A percentile compares a stretch with the other conserved stretches of the same genome.
Evolutionary conservation across 2,329 filamentous ascomycete species (phyloP).

Genomic region (Akanthomyces dipterigenus): DNA sequence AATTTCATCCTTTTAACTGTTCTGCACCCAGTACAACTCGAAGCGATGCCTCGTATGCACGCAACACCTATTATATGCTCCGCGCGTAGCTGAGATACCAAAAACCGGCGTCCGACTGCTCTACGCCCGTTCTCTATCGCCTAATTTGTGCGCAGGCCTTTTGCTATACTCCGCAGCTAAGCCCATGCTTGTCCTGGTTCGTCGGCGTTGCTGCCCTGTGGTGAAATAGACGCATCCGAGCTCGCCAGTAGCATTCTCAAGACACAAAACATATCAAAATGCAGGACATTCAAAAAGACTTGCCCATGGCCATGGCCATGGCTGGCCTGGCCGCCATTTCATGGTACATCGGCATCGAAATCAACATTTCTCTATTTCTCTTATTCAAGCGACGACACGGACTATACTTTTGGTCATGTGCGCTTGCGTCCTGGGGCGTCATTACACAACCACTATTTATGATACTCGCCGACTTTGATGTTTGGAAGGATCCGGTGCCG

Average conservation of each 20-base stretch:
- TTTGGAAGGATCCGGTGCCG: slow-evolving; percentile 11
- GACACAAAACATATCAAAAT: neutral
- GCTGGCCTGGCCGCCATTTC: slow-evolving; percentile 29
- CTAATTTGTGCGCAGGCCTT: too few species aligned
- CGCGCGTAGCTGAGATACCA: too few species aligned
- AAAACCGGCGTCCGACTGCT: too few species aligned
- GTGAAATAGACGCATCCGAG: neutral
- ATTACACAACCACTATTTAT: slow-evolving; percentile 34
- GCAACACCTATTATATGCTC: too few species aligned
- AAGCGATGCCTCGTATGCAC: too few species aligned
- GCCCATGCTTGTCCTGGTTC: too few species aligned
- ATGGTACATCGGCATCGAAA: slow-evolving; percentile 25
- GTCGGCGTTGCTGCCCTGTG: too few species aligned
- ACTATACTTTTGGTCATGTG: slow-evolving; percentile 28
- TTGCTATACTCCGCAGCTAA: too few species aligned
- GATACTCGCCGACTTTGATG: slow-evolving; percentile 29
- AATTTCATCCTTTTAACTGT: too few species aligned
- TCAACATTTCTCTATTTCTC: slow-evolving; percentile 22
- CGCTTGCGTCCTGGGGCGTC: slow-evolving; percentile 23
- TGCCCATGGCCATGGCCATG: slow-evolving; percentile 27
- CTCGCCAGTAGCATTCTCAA: neutral
- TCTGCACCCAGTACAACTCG: too few species aligned
- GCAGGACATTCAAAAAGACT: slow-evolving; percentile 15
- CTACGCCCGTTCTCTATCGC: too few species aligned
- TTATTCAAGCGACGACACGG: slow-evolving; percentile 23